phyloP scores from a whole-genome alignment of 495 filamentous ascomycete species.

The Hamigera avellanea region DNA sequence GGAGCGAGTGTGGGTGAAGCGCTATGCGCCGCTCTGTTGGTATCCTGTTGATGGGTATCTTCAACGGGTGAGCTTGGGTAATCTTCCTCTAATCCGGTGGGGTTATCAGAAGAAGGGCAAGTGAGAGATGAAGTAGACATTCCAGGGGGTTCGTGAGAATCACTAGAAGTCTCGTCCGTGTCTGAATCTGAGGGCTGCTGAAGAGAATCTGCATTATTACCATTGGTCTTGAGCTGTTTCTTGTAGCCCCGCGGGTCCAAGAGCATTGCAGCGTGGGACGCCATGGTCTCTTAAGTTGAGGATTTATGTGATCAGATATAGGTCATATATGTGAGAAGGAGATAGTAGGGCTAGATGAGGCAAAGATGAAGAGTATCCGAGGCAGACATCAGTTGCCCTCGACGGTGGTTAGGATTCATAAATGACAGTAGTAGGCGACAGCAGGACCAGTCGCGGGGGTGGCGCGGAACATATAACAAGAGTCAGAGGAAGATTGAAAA shows the following conservation, averaged over 20 bases:
- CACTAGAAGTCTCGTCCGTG: not conserved
- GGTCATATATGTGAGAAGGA: too few relatives aligned
- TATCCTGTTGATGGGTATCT: conserved; percentile 10
- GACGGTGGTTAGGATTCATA: too few relatives aligned
- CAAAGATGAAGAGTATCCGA: not conserved
- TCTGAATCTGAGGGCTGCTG: conserved; percentile 1
- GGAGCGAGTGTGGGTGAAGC: conserved; percentile 12
- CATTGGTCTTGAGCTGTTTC: conserved; percentile 20
- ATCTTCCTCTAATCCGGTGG: conserved; percentile 8
- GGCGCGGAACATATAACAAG: too few relatives aligned
- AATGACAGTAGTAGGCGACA: too few relatives aligned
- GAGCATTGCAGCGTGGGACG: conserved; percentile 31
- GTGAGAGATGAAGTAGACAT: not conserved
- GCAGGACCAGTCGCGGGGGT: too few relatives aligned
- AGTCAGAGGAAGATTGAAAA: too few relatives aligned
- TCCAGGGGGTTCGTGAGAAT: not conserved
- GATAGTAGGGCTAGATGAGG: too few relatives aligned
- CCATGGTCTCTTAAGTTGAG: conserved; percentile 15
- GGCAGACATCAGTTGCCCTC: too few relatives aligned
- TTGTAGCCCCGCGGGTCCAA: conserved; percentile 29
- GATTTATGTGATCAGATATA: too few relatives aligned
- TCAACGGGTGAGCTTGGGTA: conserved; percentile 13
- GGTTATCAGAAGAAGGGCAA: conserved; percentile 7
- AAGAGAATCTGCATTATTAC: conserved; percentile 14
- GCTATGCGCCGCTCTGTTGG: conserved; percentile 6